phyloP scores from a whole-genome alignment of 2,329 filamentous ascomycete species.

The Trichoderma harzianum region DNA sequence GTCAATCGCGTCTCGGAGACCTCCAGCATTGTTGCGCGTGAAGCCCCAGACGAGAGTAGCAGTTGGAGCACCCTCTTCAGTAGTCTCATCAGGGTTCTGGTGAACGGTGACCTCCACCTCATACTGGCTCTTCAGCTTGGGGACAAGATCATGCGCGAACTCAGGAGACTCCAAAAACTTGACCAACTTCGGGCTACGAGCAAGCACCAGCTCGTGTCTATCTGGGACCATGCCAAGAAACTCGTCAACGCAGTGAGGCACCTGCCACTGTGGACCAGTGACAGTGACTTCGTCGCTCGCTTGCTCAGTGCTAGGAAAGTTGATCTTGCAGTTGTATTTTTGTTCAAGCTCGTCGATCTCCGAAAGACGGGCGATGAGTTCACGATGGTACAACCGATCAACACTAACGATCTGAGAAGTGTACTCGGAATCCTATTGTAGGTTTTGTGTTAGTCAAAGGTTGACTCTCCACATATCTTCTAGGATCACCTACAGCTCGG shows the following conservation, averaged over 20 bases:
- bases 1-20: conserved; percentile 92
- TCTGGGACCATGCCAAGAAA: conserved; percentile 98
- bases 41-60: conserved; percentile 72
- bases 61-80: conserved; percentile 56
- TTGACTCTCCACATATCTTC: not conserved
- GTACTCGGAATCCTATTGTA: conserved; percentile 80
- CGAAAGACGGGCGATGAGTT: conserved; percentile 80
- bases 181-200: conserved; percentile 70
- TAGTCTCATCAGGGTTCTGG: conserved; percentile 56
- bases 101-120: conserved; percentile 82
- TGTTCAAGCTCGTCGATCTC: conserved; percentile 95
- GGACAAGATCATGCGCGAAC: conserved; percentile 74
- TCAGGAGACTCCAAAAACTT: conserved; percentile 78
- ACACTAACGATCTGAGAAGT: conserved; percentile 91
- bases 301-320: conserved; percentile 95
- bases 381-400: conserved; percentile 91
- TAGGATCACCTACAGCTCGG: conserved; percentile 63
- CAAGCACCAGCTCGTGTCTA: conserved; percentile 85
- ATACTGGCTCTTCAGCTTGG: conserved; percentile 85
- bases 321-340: conserved; percentile 99
- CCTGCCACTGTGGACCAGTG: conserved; percentile 96
- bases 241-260: conserved; percentile 92
- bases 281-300: conserved; percentile 95
- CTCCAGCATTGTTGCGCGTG: conserved; percentile 95
- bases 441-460: conserved; percentile 13